These are phyloP conservation scores for Trichoderma erinaceum DNA, from an alignment of 495 filamentous ascomycete genomes.

Conservation along the genomic window DNA sequence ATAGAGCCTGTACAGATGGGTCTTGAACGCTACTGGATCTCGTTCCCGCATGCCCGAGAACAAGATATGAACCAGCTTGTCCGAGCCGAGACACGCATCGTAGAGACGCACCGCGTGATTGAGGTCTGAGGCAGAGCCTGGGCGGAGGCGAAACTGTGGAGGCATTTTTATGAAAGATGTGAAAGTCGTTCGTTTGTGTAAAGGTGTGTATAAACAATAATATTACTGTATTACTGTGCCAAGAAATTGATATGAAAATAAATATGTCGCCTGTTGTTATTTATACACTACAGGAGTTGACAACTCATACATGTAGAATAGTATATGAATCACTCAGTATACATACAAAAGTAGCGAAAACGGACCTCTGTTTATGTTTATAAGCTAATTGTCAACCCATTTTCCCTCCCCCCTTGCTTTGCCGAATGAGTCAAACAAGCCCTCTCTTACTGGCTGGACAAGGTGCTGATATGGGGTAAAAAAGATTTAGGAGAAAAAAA, in stretches of 20 bases:
- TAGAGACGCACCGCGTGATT: slow-evolving; percentile 2
- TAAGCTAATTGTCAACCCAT: not conserved
- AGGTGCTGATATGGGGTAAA: not conserved
- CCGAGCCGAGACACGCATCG: not conserved
- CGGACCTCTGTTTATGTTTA: not conserved
- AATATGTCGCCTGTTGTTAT: too few relatives aligned
- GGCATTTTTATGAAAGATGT: not conserved
- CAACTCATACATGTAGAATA: not conserved
- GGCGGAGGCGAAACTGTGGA: slow-evolving; percentile 6
- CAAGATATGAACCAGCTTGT: not conserved
- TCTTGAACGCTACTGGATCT: not conserved
- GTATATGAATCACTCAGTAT: not conserved
- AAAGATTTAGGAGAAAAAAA: not conserved
- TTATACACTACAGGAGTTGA: not conserved
- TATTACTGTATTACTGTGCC: too few relatives aligned
- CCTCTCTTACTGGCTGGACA: not conserved
- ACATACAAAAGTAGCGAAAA: not conserved
- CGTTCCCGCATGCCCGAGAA: not conserved
- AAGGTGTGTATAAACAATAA: not conserved
- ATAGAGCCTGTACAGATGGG: slow-evolving; percentile 5
- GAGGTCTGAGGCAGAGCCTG: not conserved
- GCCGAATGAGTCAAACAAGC: slow-evolving; percentile 7
- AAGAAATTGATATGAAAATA: too few relatives aligned
- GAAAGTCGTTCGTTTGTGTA: not conserved
- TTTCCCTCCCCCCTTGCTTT: not conserved